phyloP scores from a whole-genome alignment of 2,329 filamentous ascomycete species.

The Metarhizium album region DNA sequence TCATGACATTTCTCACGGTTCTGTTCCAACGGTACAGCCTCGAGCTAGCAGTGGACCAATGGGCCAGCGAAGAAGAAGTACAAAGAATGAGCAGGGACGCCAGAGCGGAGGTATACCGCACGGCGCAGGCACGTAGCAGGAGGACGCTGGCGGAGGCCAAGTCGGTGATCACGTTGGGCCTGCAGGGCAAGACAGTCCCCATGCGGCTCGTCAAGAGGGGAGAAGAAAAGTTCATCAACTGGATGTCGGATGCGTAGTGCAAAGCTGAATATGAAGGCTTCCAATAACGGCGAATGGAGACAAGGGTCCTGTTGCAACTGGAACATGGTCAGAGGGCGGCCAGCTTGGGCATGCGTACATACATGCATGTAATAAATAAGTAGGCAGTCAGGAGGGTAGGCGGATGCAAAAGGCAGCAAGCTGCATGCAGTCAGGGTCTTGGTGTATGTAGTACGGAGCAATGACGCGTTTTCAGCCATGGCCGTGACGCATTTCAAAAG shows the following conservation, averaged over 20 bases:
- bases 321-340: no score
- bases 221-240: conserved; percentile 52
- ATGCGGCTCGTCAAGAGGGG: conserved; percentile 60
- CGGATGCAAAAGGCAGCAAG: no score
- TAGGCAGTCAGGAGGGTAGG: no score
- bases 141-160: conserved; percentile 42
- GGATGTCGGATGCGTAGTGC: conserved; percentile 15
- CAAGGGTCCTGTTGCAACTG: no score
- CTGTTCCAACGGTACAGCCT: conserved; percentile 51
- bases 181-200: conserved; percentile 51
- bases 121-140: conserved; percentile 45
- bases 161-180: conserved; percentile 61
- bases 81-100: conserved; percentile 34
- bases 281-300: no score
- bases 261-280: neutral
- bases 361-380: no score
- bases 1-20: conserved; percentile 43
- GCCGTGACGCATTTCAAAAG: no score
- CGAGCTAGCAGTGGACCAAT: conserved; percentile 58
- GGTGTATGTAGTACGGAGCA: no score
- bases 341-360: no score
- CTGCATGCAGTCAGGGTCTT: no score
- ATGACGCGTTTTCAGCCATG: no score
- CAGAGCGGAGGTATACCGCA: conserved; percentile 45
- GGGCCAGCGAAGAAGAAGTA: conserved; percentile 43